Conservation (phyloP, 2,329 filamentous ascomycete genomes). For the Graphilbum ipis-grandicollis region DNA sequence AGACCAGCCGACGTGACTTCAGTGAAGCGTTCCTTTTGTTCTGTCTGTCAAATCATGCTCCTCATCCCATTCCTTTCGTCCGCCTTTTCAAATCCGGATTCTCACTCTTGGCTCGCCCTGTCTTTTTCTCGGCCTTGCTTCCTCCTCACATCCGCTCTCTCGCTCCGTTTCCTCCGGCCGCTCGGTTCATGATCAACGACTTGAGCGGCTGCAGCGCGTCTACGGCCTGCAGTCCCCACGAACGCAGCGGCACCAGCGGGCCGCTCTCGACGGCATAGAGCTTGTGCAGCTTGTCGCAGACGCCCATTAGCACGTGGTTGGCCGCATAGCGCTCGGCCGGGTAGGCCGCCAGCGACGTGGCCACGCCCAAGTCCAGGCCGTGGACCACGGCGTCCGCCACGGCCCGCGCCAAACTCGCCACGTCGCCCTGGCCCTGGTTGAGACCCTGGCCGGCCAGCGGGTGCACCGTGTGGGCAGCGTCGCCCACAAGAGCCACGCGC, state of each 20-base stretch:
- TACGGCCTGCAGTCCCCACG: slow-evolving; percentile 58
- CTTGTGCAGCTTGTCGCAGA: slow-evolving; percentile 82
- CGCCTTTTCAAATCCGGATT: too few relatives aligned
- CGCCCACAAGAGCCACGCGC: slow-evolving; percentile 79
- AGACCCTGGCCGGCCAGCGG: slow-evolving; percentile 88
- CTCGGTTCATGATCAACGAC: slow-evolving; percentile 67
- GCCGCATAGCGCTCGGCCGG: slow-evolving; percentile 62
- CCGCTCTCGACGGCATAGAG: slow-evolving; percentile 69
- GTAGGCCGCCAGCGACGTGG: slow-evolving; percentile 67
- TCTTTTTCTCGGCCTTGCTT: not conserved
- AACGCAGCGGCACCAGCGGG: slow-evolving; percentile 64
- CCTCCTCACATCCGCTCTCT: not conserved
- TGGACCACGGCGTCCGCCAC: slow-evolving; percentile 64
- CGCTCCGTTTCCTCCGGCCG: slow-evolving; percentile 17
- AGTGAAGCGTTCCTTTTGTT: too few relatives aligned
- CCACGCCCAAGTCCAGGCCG: slow-evolving; percentile 72
- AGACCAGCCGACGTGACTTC: too few relatives aligned
- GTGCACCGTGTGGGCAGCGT: slow-evolving; percentile 89
- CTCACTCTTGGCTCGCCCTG: too few relatives aligned
- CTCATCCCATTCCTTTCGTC: too few relatives aligned
- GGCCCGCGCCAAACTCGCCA: slow-evolving; percentile 56
- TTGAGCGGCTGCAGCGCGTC: slow-evolving; percentile 63
- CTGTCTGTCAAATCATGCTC: too few relatives aligned
- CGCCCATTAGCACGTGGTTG: slow-evolving; percentile 65
- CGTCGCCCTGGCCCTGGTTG: slow-evolving; percentile 84